phyloP scores from a whole-genome alignment of 345 rosid genomes.

The Lagerstroemia speciosa region DNA sequence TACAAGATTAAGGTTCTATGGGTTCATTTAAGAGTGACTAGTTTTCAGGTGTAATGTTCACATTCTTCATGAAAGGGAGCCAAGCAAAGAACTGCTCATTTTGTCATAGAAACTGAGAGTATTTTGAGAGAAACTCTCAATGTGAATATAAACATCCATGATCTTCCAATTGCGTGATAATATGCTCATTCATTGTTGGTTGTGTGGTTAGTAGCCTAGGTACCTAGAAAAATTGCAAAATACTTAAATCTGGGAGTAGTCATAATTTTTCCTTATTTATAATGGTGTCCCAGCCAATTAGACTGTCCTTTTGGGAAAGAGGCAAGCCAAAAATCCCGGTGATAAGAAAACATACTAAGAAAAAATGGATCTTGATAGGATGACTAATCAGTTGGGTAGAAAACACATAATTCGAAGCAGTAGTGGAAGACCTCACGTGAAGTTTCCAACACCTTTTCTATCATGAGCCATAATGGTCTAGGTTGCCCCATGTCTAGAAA shows the following conservation, averaged over 20 bases:
- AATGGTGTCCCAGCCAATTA: not conserved
- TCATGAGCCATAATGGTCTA: not conserved
- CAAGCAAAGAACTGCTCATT: not conserved
- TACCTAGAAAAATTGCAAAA: too few species aligned
- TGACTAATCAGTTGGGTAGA: not conserved
- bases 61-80: not conserved
- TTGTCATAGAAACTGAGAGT: not conserved
- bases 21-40: constrained; percentile 1
- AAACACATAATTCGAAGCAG: not conserved
- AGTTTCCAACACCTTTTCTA: not conserved
- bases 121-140: not conserved
- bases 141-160: not conserved
- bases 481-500: too few species aligned
- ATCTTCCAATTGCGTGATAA: too few species aligned
- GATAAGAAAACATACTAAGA: not conserved
- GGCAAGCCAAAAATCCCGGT: not conserved
- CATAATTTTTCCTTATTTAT: not conserved
- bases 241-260: not conserved
- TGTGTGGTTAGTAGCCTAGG: too few species aligned
- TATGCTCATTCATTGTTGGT: too few species aligned
- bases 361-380: not conserved
- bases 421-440: not conserved
- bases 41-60: not conserved
- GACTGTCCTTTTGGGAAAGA: not conserved
- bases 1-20: not conserved